A percentile compares a stretch with the other conserved stretches of the same genome.
These are phyloP conservation scores for Sonneratia caseolaris DNA, from an alignment of 345 rosid species.

Conservation along the genomic window DNA sequence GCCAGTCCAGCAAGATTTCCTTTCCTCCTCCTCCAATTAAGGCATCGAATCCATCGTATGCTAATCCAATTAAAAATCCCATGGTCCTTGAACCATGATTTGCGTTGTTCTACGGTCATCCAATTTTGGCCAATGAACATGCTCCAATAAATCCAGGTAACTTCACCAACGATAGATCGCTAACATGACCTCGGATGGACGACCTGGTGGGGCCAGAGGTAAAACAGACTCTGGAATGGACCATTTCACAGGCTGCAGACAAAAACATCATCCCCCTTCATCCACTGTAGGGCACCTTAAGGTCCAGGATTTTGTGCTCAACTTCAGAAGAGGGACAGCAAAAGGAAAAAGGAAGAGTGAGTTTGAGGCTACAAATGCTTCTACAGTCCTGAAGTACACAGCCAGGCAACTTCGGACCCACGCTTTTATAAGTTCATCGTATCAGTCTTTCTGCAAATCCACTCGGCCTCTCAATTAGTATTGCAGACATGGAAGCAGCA, in stretches of 20 bases:
- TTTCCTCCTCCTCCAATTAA: background rate
- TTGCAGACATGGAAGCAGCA: constrained; percentile 16
- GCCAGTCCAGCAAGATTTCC: background rate
- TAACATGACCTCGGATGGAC: background rate
- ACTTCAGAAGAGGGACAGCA: background rate
- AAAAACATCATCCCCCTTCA: background rate
- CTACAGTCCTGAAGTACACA: background rate
- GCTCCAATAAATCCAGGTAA: too few species aligned
- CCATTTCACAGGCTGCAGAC: background rate
- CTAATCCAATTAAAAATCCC: too few species aligned
- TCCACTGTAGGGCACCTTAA: background rate
- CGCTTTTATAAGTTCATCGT: background rate
- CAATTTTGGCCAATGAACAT: too few species aligned
- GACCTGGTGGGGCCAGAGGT: background rate
- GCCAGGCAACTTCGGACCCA: background rate
- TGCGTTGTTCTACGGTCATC: too few species aligned
- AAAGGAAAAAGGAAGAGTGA: background rate
- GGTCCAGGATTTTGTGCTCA: background rate
- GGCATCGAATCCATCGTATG: background rate
- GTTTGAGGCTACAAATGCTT: background rate
- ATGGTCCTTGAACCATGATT: too few species aligned
- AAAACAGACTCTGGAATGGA: background rate
- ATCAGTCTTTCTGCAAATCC: background rate
- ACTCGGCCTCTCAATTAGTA: background rate
- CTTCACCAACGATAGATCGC: background rate